Conservation (phyloP, 2,329 filamentous ascomycete species). For the Sphaerulina musiva region DNA sequence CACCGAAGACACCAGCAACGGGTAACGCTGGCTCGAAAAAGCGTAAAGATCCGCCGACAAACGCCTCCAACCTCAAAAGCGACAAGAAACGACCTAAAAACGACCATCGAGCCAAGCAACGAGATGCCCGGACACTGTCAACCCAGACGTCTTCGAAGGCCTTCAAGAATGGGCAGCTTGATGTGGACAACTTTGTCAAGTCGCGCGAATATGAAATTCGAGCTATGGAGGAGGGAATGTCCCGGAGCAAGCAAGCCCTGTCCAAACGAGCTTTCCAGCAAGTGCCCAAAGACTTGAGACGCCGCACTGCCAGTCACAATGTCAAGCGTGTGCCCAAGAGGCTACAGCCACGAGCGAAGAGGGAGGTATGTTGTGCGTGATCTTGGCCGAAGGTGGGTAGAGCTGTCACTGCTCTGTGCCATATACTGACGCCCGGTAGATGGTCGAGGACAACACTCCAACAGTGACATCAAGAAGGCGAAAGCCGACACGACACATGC, state of each 20-base stretch:
- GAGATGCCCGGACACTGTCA: conserved; percentile 43
- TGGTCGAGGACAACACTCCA: conserved; percentile 86
- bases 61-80: conserved; percentile 2
- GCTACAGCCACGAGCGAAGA: conserved; percentile 61
- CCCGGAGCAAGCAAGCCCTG: conserved; percentile 58
- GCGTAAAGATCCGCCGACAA: conserved; percentile 25
- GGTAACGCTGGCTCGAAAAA: conserved; percentile 19
- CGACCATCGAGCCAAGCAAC: conserved; percentile 26
- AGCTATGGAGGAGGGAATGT: conserved; percentile 76
- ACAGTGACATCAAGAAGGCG: conserved; percentile 61
- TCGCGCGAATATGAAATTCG: conserved; percentile 85
- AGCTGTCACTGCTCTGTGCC: neutral
- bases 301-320: conserved; percentile 92
- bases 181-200: conserved; percentile 76
- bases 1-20: conserved; percentile 1
- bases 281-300: conserved; percentile 74
- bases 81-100: conserved; percentile 17
- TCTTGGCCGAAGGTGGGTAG: conserved; percentile 17
- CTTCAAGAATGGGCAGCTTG: conserved; percentile 66
- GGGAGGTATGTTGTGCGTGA: conserved; percentile 40
- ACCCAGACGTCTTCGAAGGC: conserved; percentile 47
- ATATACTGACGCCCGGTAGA: conserved; percentile 46
- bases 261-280: conserved; percentile 79
- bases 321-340: conserved; percentile 79
- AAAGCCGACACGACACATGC: conserved; percentile 48